Conservation (phyloP, 345 rosid species). For the Eutrema yunnanense region DNA sequence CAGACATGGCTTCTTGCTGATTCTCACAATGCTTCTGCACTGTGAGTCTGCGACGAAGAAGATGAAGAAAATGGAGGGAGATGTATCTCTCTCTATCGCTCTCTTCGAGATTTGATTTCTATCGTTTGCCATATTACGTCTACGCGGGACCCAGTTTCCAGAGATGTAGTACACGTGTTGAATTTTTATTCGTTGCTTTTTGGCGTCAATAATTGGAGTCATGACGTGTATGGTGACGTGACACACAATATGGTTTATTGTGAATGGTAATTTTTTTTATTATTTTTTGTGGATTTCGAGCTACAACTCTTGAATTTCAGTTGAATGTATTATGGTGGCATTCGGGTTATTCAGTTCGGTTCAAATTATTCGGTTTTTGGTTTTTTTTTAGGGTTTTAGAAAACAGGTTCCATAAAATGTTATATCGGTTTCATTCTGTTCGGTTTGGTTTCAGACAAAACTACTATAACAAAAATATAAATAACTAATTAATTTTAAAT, state of each 20-base stretch:
- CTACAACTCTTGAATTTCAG: no score
- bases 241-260: not conserved
- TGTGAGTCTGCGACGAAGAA: not conserved
- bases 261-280: not conserved
- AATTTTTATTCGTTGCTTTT: not conserved
- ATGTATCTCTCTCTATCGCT: not conserved
- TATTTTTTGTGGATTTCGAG: not conserved
- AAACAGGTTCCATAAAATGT: no score
- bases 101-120: not conserved
- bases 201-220: not conserved
- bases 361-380: no score
- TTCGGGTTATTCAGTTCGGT: no score
- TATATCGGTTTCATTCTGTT: no score
- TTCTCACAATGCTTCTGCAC: not conserved
- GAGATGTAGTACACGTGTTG: not conserved
- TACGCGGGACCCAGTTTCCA: not conserved
- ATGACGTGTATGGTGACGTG: not conserved
- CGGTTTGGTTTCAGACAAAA: no score
- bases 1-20: conserved; percentile 34
- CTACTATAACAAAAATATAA: no score
- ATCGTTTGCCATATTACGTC: not conserved
- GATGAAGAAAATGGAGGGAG: conserved; percentile 9
- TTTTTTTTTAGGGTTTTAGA: no score
- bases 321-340: no score
- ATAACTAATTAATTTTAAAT: no score